phyloP scores from a whole-genome alignment of 306 rosid species.

The Purshia tridentata region DNA sequence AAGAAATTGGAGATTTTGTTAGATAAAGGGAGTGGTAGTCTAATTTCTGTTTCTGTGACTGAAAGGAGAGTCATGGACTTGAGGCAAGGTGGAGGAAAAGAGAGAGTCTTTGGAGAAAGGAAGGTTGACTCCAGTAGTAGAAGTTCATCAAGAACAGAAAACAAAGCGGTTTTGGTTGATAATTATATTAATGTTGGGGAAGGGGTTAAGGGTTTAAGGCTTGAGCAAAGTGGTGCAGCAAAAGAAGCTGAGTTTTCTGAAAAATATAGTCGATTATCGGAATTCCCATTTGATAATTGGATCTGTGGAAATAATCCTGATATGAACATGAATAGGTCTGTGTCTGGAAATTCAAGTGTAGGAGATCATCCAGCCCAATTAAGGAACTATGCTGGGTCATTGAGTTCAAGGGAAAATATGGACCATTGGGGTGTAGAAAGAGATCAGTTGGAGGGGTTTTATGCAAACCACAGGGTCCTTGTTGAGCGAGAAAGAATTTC shows the following conservation, averaged over 20 bases:
- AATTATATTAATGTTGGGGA: constrained; percentile 20
- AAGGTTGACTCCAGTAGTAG: constrained; percentile 16
- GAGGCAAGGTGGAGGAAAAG: constrained; percentile 28
- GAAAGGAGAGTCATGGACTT: constrained; percentile 29
- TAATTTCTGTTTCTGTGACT: constrained; percentile 21
- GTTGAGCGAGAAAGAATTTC: constrained; percentile 28
- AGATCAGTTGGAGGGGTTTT: constrained; percentile 27
- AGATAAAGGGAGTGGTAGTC: constrained; percentile 25
- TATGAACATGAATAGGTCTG: constrained; percentile 15
- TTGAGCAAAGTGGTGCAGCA: constrained; percentile 25
- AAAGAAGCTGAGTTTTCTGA: constrained; percentile 26
- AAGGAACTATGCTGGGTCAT: constrained; percentile 15
- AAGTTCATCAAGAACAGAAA: constrained; percentile 31
- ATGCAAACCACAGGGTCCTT: constrained; percentile 20
- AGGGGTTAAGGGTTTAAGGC: constrained; percentile 29
- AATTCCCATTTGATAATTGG: constrained; percentile 29
- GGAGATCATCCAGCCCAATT: constrained; percentile 11
- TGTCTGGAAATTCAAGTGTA: constrained; percentile 22
- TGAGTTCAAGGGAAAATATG: constrained; percentile 21
- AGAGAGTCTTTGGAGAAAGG: constrained; percentile 29
- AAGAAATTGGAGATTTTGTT: constrained; percentile 27
- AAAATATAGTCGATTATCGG: constrained; percentile 10
- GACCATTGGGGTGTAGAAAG: constrained; percentile 28
- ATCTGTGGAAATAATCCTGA: constrained; percentile 23
- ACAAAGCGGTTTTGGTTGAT: constrained; percentile 17